Conservation (phyloP, 805 yeast genomes). For the Yarrowia sp. region DNA sequence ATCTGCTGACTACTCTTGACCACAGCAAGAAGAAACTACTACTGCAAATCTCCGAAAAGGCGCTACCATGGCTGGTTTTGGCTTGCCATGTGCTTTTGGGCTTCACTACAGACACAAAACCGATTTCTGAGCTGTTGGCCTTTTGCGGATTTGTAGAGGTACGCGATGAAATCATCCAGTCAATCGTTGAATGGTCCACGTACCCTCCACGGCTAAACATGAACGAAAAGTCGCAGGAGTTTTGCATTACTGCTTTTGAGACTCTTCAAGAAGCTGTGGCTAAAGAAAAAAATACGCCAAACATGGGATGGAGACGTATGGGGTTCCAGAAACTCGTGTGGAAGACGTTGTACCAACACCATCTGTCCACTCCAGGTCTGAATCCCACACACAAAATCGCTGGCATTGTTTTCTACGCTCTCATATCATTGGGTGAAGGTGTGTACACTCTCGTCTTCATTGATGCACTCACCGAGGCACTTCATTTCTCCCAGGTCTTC, state of each 20-base stretch:
- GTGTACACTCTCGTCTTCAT: background rate
- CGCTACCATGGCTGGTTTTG: constrained; percentile 10
- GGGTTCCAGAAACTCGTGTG: background rate
- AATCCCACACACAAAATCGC: background rate
- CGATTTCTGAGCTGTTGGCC: background rate
- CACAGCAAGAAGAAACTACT: background rate
- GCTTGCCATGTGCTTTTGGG: constrained; percentile 4
- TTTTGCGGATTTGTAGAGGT: constrained; percentile 10
- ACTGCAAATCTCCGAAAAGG: background rate
- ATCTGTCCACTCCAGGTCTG: background rate
- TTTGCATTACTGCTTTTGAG: background rate
- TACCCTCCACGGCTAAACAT: background rate
- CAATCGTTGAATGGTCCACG: constrained; percentile 20
- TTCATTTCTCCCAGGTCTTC: background rate
- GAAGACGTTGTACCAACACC: constrained; percentile 3
- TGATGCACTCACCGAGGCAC: background rate
- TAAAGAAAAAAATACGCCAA: background rate
- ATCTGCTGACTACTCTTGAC: background rate
- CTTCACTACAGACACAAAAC: background rate
- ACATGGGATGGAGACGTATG: background rate
- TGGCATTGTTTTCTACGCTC: constrained; percentile 5
- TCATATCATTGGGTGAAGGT: background rate
- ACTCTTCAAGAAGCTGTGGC: background rate
- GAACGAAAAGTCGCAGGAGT: background rate
- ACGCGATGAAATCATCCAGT: background rate